phyloP scores from a whole-genome alignment of 2,329 filamentous ascomycete species.

The Fusarium sp. region DNA sequence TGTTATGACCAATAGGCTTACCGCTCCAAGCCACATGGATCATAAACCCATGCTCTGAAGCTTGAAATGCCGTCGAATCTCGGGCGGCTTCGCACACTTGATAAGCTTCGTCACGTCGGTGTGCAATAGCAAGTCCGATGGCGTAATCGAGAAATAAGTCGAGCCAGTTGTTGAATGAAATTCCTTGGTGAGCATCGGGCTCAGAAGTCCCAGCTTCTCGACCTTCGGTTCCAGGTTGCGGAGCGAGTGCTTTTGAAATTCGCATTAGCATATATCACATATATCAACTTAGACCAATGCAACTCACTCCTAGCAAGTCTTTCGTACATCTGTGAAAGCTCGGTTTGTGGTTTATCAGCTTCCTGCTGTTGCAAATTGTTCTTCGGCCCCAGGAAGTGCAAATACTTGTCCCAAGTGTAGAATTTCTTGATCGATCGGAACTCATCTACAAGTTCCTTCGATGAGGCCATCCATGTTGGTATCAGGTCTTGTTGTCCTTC shows the following conservation, averaged over 20 bases:
- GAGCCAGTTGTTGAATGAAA: slow-evolving; percentile 87
- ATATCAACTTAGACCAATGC: background rate
- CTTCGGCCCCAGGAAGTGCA: slow-evolving; percentile 65
- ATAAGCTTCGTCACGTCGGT: slow-evolving; percentile 79
- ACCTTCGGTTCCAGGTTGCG: slow-evolving; percentile 44
- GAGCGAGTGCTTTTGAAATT: slow-evolving; percentile 50
- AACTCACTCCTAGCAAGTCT: slow-evolving; percentile 66
- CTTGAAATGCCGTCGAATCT: slow-evolving; percentile 85
- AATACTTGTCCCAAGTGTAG: slow-evolving; percentile 75
- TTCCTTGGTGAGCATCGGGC: slow-evolving; percentile 74
- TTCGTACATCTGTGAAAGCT: slow-evolving; percentile 68
- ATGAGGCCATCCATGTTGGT: slow-evolving; percentile 68
- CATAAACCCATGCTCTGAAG: slow-evolving; percentile 74
- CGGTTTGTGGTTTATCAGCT: slow-evolving; percentile 53
- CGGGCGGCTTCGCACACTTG: slow-evolving; percentile 81
- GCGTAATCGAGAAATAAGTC: slow-evolving; percentile 92
- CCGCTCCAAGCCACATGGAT: slow-evolving; percentile 83
- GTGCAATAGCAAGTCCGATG: slow-evolving; percentile 76
- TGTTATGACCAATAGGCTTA: slow-evolving; percentile 54
- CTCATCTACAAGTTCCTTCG: slow-evolving; percentile 70
- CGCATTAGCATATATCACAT: slow-evolving; percentile 18
- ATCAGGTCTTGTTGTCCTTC: slow-evolving; percentile 59
- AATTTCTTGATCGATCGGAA: slow-evolving; percentile 73
- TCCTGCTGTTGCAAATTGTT: slow-evolving; percentile 38
- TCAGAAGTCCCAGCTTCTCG: slow-evolving; percentile 47